A percentile compares a stretch with the other conserved stretches of the same genome.
phyloP scores from a whole-genome alignment of 1,284 basidiomycete genomes.

The Ustilago cynodontis region DNA sequence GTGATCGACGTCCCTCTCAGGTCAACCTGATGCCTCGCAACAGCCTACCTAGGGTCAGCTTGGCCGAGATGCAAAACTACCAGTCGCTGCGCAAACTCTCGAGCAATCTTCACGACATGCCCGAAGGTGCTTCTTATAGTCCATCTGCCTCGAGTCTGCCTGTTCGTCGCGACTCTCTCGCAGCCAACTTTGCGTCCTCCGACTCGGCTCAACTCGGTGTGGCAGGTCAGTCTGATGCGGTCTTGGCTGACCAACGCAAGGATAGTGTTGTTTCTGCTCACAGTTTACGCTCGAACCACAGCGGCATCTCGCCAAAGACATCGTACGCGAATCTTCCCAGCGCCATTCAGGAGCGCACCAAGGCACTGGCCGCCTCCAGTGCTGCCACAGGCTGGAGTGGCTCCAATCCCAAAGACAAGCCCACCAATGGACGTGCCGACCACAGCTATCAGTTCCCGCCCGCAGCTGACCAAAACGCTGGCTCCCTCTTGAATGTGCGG shows the following conservation, averaged over 20 bases:
- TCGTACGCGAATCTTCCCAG: constrained; percentile 50
- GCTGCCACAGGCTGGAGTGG: constrained; percentile 25
- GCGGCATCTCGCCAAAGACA: constrained; percentile 62
- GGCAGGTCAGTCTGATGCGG: constrained; percentile 8
- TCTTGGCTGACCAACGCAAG: constrained; percentile 40
- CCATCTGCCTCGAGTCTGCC: constrained; percentile 25
- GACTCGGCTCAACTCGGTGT: constrained; percentile 25
- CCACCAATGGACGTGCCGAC: constrained; percentile 37
- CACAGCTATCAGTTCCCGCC: constrained; percentile 54
- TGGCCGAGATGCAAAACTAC: constrained; percentile 52
- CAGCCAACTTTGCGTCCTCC: constrained; percentile 10
- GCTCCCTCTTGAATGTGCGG: constrained; percentile 35
- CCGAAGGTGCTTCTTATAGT: constrained; percentile 10
- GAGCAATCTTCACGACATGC: constrained; percentile 38
- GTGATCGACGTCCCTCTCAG: constrained; percentile 49
- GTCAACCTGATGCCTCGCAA: constrained; percentile 37
- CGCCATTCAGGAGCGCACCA: constrained; percentile 24
- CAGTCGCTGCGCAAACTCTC: constrained; percentile 51
- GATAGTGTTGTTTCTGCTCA: constrained; percentile 46
- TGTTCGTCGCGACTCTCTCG: constrained; percentile 21
- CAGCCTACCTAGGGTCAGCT: constrained; percentile 42
- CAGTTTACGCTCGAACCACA: constrained; percentile 51
- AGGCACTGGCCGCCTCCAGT: constrained; percentile 6
- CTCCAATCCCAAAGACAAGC: constrained; percentile 17
- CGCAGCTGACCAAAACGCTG: constrained; percentile 12